These are phyloP conservation scores for Recurvomyces mirabilis DNA, from an alignment of 495 filamentous ascomycete genomes.

Conservation along the genomic window DNA sequence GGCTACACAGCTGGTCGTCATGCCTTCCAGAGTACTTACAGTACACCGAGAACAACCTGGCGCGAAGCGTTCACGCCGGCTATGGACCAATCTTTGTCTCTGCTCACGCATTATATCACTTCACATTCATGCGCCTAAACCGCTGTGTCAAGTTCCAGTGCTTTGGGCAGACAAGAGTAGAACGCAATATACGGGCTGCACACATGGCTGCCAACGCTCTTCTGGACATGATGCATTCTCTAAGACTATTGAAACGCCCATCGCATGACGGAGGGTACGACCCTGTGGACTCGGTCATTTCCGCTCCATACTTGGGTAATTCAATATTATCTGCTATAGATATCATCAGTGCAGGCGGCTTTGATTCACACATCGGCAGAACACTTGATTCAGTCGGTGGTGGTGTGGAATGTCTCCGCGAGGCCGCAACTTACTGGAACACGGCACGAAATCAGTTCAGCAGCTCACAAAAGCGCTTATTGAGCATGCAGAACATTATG, in stretches of 20 bases:
- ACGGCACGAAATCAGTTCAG: conserved; percentile 18
- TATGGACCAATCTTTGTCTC: conserved; percentile 44
- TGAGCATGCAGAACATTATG: conserved; percentile 10
- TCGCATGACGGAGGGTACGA: too few relatives aligned
- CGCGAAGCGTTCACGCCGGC: conserved; percentile 35
- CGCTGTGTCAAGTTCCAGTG: too few relatives aligned
- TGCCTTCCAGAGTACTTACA: conserved; percentile 36
- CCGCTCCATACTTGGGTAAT: conserved; percentile 28
- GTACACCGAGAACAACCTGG: conserved; percentile 43
- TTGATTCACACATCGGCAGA: conserved; percentile 14
- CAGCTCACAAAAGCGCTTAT: conserved; percentile 12
- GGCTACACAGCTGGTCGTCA: conserved; percentile 41
- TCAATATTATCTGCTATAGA: conserved; percentile 27
- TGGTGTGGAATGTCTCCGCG: conserved; percentile 20
- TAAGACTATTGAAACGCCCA: too few relatives aligned
- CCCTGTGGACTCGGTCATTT: conserved; percentile 16
- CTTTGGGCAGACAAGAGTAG: conserved; percentile 11
- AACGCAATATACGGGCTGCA: conserved; percentile 26
- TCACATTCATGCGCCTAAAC: conserved; percentile 50
- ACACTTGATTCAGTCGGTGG: conserved; percentile 17
- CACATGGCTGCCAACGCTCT: conserved; percentile 21
- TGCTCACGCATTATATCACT: conserved; percentile 52
- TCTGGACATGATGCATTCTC: conserved; percentile 18
- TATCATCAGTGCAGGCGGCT: conserved; percentile 24
- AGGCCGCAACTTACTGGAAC: conserved; percentile 24